phyloP scores from a whole-genome alignment of 176 grass and related monocot genomes.

The Thinopyrum elongatum region DNA sequence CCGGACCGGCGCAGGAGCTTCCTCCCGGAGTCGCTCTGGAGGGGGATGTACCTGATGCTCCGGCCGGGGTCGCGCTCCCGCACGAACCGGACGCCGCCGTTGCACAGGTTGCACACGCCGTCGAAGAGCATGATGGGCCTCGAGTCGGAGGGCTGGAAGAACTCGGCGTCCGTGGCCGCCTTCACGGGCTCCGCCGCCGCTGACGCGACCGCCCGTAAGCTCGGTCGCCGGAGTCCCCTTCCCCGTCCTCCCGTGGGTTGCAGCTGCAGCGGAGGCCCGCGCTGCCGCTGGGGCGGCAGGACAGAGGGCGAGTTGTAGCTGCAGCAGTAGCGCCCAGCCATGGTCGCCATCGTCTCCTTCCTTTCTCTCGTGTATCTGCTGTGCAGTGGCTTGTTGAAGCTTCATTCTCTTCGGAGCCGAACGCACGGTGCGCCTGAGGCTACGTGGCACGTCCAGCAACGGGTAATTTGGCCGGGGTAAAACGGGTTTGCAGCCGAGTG shows the following conservation, averaged over 20 bases:
- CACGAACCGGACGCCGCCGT: constrained; percentile 81
- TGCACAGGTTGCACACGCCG: constrained; percentile 91
- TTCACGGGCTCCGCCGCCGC: constrained; percentile 31
- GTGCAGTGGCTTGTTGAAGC: neutral
- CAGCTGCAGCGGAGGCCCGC: neutral
- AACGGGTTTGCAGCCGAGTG: neutral
- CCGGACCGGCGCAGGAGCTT: constrained; percentile 84
- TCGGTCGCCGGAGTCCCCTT: neutral
- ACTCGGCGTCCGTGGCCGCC: constrained; percentile 60
- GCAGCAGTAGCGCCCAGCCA: neutral
- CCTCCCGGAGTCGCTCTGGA: constrained; percentile 72
- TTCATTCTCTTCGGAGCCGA: neutral
- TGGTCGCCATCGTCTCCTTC: neutral
- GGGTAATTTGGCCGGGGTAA: neutral
- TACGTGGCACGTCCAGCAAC: constrained; percentile 25
- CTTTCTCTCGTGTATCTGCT: neutral
- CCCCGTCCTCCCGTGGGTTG: neutral
- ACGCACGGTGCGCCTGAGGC: neutral
- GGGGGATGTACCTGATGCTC: constrained; percentile 70
- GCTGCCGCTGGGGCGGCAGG: neutral
- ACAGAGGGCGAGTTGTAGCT: constrained; percentile 14
- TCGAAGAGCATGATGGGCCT: constrained; percentile 96
- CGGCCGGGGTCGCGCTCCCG: constrained; percentile 60
- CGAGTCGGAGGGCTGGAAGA: constrained; percentile 58
- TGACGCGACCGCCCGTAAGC: constrained; percentile 7